Evolutionary conservation across 169 alveolate species (phyloP), one percentile per base, ranked within the genome.

Genomic region (Perkinsus olseni): DNA sequence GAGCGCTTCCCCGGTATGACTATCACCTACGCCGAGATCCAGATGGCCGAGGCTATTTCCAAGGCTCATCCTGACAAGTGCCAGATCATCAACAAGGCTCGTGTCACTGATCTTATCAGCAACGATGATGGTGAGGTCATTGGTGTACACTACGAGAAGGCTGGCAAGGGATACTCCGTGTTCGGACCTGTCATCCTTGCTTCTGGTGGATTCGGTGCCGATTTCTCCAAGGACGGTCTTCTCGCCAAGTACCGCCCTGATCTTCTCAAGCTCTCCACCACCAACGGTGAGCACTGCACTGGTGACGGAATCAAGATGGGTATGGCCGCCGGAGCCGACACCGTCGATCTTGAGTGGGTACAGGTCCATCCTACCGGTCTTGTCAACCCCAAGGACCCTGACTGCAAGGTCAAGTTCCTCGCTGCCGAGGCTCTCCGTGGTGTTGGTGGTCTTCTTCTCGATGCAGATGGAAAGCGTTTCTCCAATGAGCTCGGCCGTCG

Each of bases 401-500:
- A 74, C 93, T 91, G 92, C 62, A 93, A 92, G 93, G 82, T 93
- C 92, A 96, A 96, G 96, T 91, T 94, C 95, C 62, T 96, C 93
- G 96, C 96, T 17, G 96, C 96, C 38, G 97, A 96, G 94, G 95
- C 95, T 62, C 95, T 96, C 45, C 95, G 97, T 36, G 96, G 95
- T 38, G 93, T 95, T 38, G 97, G 97, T 28, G 97, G 96, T 40
- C 91, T 95, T 24, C 82, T 96, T 91, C 91, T 95, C 17, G 96
- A 96, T 92, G 74, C 93, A 45, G 93, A 94, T 39, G 96, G 96
- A 91, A 74, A 93, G 74, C 95, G 97, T 91, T 96, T 96, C 95
- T 94, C 96, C 93, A 94, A 96, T 94, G 97, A 96, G 95, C 92
- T 95, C 82, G 96, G 96, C n/a, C 96, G 95, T 1, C 94, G 95